phyloP scores from a whole-genome alignment of 2,329 filamentous ascomycete species.

The Colletotrichum cuscutae region DNA sequence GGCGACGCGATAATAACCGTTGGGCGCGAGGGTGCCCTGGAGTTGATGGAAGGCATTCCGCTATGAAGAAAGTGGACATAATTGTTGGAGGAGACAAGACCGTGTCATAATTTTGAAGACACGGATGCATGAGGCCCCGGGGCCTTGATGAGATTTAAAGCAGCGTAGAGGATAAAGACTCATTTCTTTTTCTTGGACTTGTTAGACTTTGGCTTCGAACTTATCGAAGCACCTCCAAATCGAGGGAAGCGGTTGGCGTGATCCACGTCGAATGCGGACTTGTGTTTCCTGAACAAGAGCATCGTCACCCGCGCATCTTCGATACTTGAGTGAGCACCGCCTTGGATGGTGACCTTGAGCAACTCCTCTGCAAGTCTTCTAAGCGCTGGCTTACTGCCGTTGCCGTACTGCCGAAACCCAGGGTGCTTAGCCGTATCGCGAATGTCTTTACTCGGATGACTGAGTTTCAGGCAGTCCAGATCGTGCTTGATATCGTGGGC shows the following conservation, averaged over 20 bases:
- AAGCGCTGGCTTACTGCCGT: slow-evolving; percentile 76
- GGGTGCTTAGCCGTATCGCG: slow-evolving; percentile 86
- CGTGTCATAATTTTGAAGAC: background rate
- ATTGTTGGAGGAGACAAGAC: too few relatives aligned
- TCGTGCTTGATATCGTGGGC: slow-evolving; percentile 88
- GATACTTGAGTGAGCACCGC: slow-evolving; percentile 72
- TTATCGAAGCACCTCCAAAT: slow-evolving; percentile 34
- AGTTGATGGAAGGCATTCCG: slow-evolving; percentile 78
- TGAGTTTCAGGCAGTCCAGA: slow-evolving; percentile 79
- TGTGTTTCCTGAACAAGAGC: slow-evolving; percentile 86
- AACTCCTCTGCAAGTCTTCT: slow-evolving; percentile 66
- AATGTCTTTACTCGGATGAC: slow-evolving; percentile 80
- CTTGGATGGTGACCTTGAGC: slow-evolving; percentile 71
- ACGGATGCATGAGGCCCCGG: background rate
- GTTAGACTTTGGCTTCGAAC: slow-evolving; percentile 48
- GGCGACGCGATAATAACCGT: slow-evolving; percentile 80
- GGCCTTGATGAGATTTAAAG: background rate
- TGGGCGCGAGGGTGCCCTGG: slow-evolving; percentile 70
- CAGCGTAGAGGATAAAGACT: slow-evolving; percentile 24
- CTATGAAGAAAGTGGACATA: slow-evolving; percentile 51
- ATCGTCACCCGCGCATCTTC: slow-evolving; percentile 91
- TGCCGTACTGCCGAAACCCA: slow-evolving; percentile 75
- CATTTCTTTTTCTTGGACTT: slow-evolving; percentile 55
- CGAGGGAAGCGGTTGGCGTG: slow-evolving; percentile 73
- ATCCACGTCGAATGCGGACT: slow-evolving; percentile 86